These are phyloP conservation scores for Ophiocordyceps camponoti-floridani DNA, from an alignment of 2,329 filamentous ascomycete genomes.

Conservation along the genomic window DNA sequence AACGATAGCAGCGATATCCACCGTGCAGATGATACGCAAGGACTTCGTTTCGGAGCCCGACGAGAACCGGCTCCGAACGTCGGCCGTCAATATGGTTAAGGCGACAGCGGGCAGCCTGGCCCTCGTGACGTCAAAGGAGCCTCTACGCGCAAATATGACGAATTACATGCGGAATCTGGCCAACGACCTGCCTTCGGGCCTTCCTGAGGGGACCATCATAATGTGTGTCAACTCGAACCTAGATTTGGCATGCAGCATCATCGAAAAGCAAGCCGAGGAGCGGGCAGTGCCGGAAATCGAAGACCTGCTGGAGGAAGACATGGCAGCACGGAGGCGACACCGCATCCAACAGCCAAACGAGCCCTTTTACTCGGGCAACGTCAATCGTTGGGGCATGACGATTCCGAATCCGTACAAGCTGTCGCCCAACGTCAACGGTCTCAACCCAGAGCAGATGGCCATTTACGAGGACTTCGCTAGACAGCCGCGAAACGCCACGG, in stretches of 20 bases:
- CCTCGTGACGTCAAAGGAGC: constrained; percentile 95
- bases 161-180: constrained; percentile 77
- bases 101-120: constrained; percentile 85
- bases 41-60: constrained; percentile 91
- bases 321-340: constrained; percentile 63
- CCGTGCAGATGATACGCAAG: constrained; percentile 86
- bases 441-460: constrained; percentile 83
- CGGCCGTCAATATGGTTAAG: constrained; percentile 88
- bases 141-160: constrained; percentile 85
- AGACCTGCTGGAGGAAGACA: constrained; percentile 68
- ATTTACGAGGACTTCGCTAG: constrained; percentile 95
- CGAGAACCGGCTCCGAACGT: constrained; percentile 67
- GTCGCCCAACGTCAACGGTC: constrained; percentile 45
- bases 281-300: constrained; percentile 90
- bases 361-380: constrained; percentile 61
- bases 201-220: constrained; percentile 87
- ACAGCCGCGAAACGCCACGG: constrained; percentile 49
- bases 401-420: constrained; percentile 90
- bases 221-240: constrained; percentile 99
- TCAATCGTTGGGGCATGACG: constrained; percentile 83
- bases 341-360: constrained; percentile 60
- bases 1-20: constrained; percentile 93
- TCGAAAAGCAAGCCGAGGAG: constrained; percentile 90
- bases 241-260: constrained; percentile 79
- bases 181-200: constrained; percentile 53